These are phyloP conservation scores for Macrolepiota fuliginosa DNA, from an alignment of 768 basidiomycete species.

Conservation along the genomic window DNA sequence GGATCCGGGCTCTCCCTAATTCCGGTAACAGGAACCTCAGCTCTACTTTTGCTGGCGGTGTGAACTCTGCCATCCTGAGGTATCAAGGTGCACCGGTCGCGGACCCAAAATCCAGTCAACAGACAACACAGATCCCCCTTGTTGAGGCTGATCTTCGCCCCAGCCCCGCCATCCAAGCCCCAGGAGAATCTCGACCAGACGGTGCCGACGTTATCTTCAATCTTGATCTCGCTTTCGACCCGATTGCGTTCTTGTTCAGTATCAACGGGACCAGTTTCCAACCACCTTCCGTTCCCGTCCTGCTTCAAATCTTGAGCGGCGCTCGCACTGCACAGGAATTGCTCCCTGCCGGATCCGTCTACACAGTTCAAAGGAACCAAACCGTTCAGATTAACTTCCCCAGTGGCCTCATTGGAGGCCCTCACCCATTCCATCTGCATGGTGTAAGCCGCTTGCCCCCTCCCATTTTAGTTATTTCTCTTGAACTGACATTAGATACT, in stretches of 20 bases:
- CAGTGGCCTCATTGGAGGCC: constrained; percentile 33
- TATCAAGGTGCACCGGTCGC: constrained; percentile 35
- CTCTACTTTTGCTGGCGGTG: constrained; percentile 24
- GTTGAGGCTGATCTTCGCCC: background rate
- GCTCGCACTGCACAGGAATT: constrained; percentile 42
- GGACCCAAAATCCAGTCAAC: constrained; percentile 22
- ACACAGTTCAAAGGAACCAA: constrained; percentile 43
- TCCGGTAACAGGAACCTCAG: constrained; percentile 7
- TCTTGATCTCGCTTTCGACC: background rate
- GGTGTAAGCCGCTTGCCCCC: constrained; percentile 22
- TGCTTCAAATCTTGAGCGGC: constrained; percentile 60
- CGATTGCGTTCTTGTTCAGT: constrained; percentile 9
- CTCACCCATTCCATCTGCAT: constrained; percentile 40
- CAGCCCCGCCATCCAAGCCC: background rate
- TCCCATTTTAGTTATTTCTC: background rate
- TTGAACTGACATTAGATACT: background rate
- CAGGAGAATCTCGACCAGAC: background rate
- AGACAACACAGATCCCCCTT: constrained; percentile 12
- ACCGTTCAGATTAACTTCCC: constrained; percentile 33
- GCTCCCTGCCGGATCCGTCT: constrained; percentile 47
- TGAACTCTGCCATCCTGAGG: constrained; percentile 43
- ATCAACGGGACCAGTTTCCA: constrained; percentile 30
- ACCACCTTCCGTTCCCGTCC: constrained; percentile 45
- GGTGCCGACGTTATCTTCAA: background rate
- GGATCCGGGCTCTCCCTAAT: constrained; percentile 30